phyloP scores from a whole-genome alignment of 2,329 filamentous ascomycete species.

The Fusarium nygamai region DNA sequence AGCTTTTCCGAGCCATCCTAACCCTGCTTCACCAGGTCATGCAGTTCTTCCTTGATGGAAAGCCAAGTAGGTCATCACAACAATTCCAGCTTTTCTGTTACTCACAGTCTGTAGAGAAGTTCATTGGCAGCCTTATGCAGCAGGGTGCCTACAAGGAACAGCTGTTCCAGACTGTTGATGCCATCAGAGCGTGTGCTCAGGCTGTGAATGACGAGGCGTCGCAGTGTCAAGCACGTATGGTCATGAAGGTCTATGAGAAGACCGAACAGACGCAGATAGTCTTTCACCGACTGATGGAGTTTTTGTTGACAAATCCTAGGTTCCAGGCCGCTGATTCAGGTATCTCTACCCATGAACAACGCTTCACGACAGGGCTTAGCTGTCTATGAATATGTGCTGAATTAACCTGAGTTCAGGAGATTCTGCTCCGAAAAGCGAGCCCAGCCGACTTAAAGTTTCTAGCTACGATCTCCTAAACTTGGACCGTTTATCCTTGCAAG shows the following conservation, averaged over 20 bases:
- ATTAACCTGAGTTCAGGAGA: background rate
- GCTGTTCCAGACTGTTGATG: background rate
- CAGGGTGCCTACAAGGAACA: background rate
- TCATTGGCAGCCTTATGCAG: background rate
- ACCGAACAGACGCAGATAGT: background rate
- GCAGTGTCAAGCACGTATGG: background rate
- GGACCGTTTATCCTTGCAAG: background rate
- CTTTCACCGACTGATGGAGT: background rate
- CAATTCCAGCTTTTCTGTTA: background rate
- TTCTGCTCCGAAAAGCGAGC: background rate
- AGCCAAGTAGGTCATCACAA: background rate
- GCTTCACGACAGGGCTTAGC: background rate
- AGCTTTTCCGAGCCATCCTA: background rate
- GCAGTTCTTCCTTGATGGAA: background rate
- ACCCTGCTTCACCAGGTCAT: background rate
- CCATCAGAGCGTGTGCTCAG: background rate
- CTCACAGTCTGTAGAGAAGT: background rate
- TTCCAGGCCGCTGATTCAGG: background rate
- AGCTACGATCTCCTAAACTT: background rate
- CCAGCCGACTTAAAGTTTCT: background rate
- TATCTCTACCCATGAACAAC: background rate
- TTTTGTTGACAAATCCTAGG: background rate
- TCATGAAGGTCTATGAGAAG: background rate
- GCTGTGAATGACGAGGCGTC: background rate
- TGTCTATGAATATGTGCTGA: background rate